Conservation (phyloP, 805 yeast species). For the Lachancea quebecensis region DNA sequence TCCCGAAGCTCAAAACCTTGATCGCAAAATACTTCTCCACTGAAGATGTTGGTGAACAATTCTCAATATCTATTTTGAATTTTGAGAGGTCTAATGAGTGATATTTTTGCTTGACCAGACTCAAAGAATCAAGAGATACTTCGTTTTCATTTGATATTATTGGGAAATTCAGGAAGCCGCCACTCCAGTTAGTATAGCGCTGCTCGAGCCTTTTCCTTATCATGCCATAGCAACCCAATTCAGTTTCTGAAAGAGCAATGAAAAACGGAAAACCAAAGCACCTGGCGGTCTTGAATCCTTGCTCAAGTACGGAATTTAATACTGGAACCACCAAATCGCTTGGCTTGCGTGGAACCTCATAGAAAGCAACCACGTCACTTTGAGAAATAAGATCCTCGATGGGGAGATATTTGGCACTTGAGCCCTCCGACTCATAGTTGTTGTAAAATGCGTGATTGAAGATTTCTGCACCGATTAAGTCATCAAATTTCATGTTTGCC, state of each 20-base stretch:
- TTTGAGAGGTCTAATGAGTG: conserved; percentile 18
- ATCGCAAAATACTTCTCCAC: conserved; percentile 19
- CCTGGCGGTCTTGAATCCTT: conserved; percentile 36
- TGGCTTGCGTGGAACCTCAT: conserved; percentile 40
- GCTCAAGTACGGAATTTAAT: conserved; percentile 38
- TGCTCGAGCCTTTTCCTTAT: conserved; percentile 53
- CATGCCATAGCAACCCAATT: conserved; percentile 47
- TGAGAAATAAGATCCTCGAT: conserved; percentile 57
- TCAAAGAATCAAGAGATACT: conserved; percentile 31
- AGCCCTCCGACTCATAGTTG: conserved; percentile 57
- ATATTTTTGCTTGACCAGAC: conserved; percentile 25
- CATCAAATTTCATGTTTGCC: conserved; percentile 29
- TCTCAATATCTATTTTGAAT: conserved; percentile 14
- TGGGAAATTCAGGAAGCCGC: conserved; percentile 31
- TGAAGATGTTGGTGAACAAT: conserved; percentile 12
- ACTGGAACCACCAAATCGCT: conserved; percentile 58
- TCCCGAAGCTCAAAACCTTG: conserved; percentile 6
- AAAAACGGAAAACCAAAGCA: conserved; percentile 76
- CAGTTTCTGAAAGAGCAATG: conserved; percentile 47
- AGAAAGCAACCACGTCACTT: conserved; percentile 60
- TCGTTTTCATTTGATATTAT: conserved; percentile 24
- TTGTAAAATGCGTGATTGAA: conserved; percentile 63
- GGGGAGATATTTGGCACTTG: conserved; percentile 48
- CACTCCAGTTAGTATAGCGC: conserved; percentile 42
- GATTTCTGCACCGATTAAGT: conserved; percentile 50